Base-by-base conservation (phyloP, 2,329 filamentous ascomycete species). In the Aspergillus awamori region DNA sequence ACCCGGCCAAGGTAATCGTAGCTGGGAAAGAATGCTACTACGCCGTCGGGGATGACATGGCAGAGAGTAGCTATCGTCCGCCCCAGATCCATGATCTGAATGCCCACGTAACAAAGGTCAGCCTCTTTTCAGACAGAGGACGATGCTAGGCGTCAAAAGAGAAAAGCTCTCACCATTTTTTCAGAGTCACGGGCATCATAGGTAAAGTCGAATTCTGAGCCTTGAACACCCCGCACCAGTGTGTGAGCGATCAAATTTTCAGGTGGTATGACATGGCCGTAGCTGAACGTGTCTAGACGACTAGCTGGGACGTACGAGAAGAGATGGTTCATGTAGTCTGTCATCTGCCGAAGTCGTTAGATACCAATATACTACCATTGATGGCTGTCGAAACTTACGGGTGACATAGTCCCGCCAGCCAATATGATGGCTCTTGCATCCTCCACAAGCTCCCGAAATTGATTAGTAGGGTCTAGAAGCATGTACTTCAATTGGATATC, bases 391-490 rank as follows among this genome's bases (percentile, higher is more conserved):
- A 20, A 4, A 70, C 78, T 70, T 73, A 85, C 83, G 0, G 95
- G 95, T 2, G 95, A 96, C 95, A 99, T 98, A 26, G 95, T 99
- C 22, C 95, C 95, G 60, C 95, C 95, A 0, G 93, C 95, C 3
- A 99, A 81, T 45, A 99, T 89, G 3, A 99, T 90, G 2, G 94
- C 91, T 60, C 93, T 85, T 0, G 95, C 92, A 63, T 90, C 88
- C 30, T 91, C 87, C 2, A 94, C 92, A 55, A 98, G 90, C 10
- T 93, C 90, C 7, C 89, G 89, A 76, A 99, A 98, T 67, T 96
- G 92, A 69, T 94, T 88, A 0, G 93, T 93, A 0, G 95, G 94
- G 33, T 97, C 95, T 0, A 99, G 85, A 4, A 99, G 84, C 68
- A 97, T 86, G 73, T 97, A 99, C 47, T 88, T 92, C 11, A 98